A percentile compares a stretch with the other conserved stretches of the same genome.
Evolutionary conservation across 2,329 filamentous ascomycete species (phyloP).

Genomic region (Blastomyces emzantsi): DNA sequence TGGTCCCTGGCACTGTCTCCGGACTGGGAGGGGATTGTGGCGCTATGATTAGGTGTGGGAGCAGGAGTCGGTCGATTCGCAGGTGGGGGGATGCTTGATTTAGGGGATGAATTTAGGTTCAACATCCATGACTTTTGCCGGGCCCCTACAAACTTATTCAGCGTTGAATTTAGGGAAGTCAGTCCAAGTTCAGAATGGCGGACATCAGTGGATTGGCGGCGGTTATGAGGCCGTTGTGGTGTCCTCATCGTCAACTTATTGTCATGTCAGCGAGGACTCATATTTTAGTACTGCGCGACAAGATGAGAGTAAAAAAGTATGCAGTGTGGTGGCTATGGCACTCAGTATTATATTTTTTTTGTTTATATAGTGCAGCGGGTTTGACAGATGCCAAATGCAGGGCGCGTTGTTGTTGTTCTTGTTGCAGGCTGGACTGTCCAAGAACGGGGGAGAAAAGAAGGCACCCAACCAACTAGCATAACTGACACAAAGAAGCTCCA

Average conservation of each 20-base stretch:
- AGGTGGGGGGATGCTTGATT: neutral
- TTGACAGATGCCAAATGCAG: too few species aligned
- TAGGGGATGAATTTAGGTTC: neutral
- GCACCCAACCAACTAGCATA: too few species aligned
- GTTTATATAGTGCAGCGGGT: too few species aligned
- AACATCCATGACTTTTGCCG: conserved; percentile 35
- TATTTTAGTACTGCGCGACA: neutral
- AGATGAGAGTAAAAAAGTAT: neutral
- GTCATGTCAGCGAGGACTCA: neutral
- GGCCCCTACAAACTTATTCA: conserved; percentile 32
- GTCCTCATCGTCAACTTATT: neutral
- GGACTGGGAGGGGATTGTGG: neutral
- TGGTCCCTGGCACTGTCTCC: neutral
- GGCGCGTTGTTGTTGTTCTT: too few species aligned
- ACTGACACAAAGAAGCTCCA: too few species aligned
- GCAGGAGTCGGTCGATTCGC: conserved; percentile 18
- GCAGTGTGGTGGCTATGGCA: too few species aligned
- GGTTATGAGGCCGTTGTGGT: neutral
- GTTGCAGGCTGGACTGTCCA: too few species aligned
- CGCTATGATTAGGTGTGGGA: conserved; percentile 13
- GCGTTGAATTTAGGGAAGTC: conserved; percentile 31
- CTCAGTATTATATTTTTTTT: too few species aligned
- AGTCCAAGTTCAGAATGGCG: conserved; percentile 7
- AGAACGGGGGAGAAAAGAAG: too few species aligned
- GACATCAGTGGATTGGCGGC: neutral